These are phyloP conservation scores for Phtheirospermum japonicum DNA, from an alignment of 257 asterid genomes.

Conservation along the genomic window DNA sequence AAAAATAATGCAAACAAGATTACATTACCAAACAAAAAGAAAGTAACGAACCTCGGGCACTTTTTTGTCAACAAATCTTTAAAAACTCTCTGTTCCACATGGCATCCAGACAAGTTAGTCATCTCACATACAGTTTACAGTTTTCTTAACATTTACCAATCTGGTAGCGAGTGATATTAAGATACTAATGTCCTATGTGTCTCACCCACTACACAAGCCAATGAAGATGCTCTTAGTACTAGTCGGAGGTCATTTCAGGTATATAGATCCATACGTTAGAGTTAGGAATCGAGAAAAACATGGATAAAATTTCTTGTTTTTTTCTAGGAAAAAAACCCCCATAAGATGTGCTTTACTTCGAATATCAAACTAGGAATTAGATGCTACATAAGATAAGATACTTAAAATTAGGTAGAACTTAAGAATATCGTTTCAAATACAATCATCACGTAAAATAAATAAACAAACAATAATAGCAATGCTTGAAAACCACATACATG, in stretches of 20 bases:
- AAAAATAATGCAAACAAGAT: constrained; percentile 13
- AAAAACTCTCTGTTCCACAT: constrained; percentile 93
- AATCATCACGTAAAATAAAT: not conserved
- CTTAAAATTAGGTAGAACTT: not conserved
- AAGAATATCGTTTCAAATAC: not conserved
- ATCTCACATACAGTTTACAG: too few species aligned
- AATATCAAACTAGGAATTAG: not conserved
- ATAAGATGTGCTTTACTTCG: not conserved
- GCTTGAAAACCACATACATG: constrained; percentile 55
- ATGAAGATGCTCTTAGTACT: not conserved
- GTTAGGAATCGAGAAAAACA: not conserved
- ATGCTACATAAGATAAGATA: not conserved
- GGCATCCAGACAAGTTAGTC: constrained; percentile 92
- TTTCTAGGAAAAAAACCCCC: not conserved
- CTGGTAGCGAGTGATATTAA: too few species aligned
- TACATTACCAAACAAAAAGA: constrained; percentile 4
- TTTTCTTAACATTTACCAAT: too few species aligned
- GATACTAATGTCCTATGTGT: too few species aligned
- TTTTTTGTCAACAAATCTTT: constrained; percentile 79
- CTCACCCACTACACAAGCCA: too few species aligned
- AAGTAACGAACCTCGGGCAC: constrained; percentile 66
- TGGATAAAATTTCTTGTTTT: not conserved
- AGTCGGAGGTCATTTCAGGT: not conserved
- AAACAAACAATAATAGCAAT: not conserved
- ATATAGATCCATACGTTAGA: not conserved